These are phyloP conservation scores for Rubus parviflorus DNA, from an alignment of 306 rosid species.

Conservation along the genomic window DNA sequence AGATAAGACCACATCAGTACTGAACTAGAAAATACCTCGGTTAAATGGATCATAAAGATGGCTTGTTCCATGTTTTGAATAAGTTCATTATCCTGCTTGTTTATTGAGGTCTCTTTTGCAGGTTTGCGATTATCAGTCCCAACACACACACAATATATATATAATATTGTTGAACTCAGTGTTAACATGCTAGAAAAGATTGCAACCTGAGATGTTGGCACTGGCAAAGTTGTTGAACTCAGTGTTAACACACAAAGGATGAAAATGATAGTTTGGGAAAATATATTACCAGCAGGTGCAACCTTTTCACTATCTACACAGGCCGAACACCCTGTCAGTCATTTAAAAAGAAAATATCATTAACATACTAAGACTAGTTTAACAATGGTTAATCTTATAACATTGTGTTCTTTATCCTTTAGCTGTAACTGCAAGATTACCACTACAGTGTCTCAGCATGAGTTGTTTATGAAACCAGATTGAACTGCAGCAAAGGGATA, in stretches of 20 bases:
- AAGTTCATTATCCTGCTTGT: constrained; percentile 58
- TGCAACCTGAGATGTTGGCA: no score
- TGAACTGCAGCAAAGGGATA: neutral
- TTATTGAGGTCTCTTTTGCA: constrained; percentile 52
- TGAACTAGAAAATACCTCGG: constrained; percentile 57
- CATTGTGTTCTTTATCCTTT: neutral
- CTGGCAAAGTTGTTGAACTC: no score
- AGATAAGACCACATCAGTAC: constrained; percentile 1
- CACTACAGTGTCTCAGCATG: neutral
- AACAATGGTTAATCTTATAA: no score
- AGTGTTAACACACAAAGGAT: neutral
- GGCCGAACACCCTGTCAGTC: neutral
- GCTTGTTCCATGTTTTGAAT: constrained; percentile 61
- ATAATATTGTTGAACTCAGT: no score
- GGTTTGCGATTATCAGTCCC: constrained; percentile 62
- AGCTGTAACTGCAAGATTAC: neutral
- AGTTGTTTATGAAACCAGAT: neutral
- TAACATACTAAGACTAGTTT: neutral
- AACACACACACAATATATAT: no score
- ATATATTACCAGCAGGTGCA: constrained; percentile 61
- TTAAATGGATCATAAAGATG: constrained; percentile 72
- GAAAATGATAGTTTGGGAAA: neutral
- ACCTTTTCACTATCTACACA: constrained; percentile 51
- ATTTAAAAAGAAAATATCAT: neutral
- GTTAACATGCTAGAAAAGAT: neutral